Conservation (phyloP, 768 basidiomycete genomes). For the Suillus weaverae region DNA sequence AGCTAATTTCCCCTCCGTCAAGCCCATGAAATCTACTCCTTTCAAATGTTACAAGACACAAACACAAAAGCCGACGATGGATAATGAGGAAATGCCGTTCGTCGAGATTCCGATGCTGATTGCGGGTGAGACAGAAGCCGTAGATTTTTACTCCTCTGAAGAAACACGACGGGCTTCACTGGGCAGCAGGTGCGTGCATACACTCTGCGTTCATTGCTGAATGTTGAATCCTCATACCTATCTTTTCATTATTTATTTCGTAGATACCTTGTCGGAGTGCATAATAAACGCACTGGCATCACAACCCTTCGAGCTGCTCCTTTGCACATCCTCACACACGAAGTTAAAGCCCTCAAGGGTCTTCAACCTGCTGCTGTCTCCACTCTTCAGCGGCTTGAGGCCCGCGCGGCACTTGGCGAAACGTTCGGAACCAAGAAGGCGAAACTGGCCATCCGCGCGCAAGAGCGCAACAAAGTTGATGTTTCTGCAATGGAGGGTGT, state of each 20-base stretch:
- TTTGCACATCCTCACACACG: conserved; percentile 68
- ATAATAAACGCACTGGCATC: conserved; percentile 73
- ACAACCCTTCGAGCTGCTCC: conserved; percentile 68
- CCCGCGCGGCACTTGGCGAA: conserved; percentile 80
- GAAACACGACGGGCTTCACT: conserved; percentile 49
- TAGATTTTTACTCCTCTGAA: conserved; percentile 77
- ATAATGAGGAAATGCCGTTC: conserved; percentile 31
- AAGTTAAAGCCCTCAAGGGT: conserved; percentile 83
- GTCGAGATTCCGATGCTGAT: conserved; percentile 43
- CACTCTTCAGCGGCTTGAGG: conserved; percentile 52
- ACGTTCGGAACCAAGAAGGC: conserved; percentile 96
- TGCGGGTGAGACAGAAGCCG: conserved; percentile 79
- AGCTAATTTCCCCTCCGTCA: conserved; percentile 68
- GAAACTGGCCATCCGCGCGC: conserved; percentile 78
- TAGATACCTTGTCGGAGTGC: conserved; percentile 84
- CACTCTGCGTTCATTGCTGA: neutral
- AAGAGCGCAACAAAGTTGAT: conserved; percentile 89
- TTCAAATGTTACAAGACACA: conserved; percentile 63
- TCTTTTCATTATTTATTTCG: neutral
- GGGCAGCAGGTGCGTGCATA: conserved; percentile 64
- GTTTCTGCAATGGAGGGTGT: conserved; percentile 85
- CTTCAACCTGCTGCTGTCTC: conserved; percentile 51
- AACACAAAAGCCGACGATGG: conserved; percentile 30
- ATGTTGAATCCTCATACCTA: neutral
- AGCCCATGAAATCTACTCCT: conserved; percentile 54